Base-by-base conservation (phyloP, 768 basidiomycete species). In the Suillus variegatus region DNA sequence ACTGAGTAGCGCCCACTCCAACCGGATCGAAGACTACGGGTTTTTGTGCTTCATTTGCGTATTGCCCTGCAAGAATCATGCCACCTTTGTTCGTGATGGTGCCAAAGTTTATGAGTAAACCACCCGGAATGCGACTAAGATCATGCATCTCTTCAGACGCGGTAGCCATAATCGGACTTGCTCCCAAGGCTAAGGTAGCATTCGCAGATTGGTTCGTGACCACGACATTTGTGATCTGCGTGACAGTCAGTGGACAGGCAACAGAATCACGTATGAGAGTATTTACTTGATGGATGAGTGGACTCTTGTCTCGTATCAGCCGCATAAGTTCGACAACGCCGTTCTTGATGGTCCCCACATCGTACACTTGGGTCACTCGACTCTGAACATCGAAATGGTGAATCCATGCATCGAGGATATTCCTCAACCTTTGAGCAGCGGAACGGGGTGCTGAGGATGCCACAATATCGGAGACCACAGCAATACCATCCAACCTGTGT, bases 101-200 rank as follows among this genome's bases (percentile, higher is more conserved):
- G 44, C 96, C 96, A 65, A 96, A 92, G 75, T 98, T 97, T 66
- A 97, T 81, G 6, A 98, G 82, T 20, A 96, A 80, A 1, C 88
- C 88, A 18, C 87, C 86, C 54, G 85, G 84, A 56, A 89, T 83
- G 41, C 80, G 79, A 62, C 87, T 81, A 22, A 98, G 82, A 66
- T 96, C 92, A 35, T 86, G 83, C 84, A 95, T 94, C 74, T 98
- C 96, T 65, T 84, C 81, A 0, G 89, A 84, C 28, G 90, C 87
- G 22, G 92, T 90, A 3, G 95, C 92, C 96, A 98, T 98, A 73
- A 98, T 95, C 0, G 96, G 96, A 65, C 93, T 95, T 16, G 88
- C 94, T 20, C 92, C 91, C 5, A 97, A 72, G 0, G 94, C 93
- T 7, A 98, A 83, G 2, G 95, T 97, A 2, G 91, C 85, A 73